Evolutionary conservation across 768 basidiomycete genomes (phyloP), one percentile per base, ranked within the genome.

Genomic region (Daedaleopsis nitida): DNA sequence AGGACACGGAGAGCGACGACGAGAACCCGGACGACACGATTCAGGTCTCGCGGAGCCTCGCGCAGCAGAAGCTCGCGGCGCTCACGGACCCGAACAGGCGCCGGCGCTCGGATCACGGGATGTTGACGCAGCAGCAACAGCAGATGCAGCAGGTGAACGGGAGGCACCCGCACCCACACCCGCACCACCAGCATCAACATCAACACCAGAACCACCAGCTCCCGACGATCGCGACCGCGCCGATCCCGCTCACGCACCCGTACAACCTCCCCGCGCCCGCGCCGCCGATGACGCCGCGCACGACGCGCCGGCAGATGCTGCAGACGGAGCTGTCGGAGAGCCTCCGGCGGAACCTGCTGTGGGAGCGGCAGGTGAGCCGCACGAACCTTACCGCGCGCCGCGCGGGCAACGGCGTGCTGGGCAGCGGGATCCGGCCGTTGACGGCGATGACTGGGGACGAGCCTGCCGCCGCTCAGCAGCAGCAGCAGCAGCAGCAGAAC

Each of bases 301-400:
- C 94, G 45, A 94, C 92, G 3, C 83, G 94, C 2, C 80, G 91
- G 52, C 81, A 84, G 65, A 96, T 96, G 91, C 79, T 96, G 49
- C 80, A 86, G 57, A 89, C 87, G 5, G 94, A 96, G 74, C 78
- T 96, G 70, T 88, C 89, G 35, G 94, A 96, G 74, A 89, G 87
- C 60, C 75, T 96, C 63, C 80, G 94, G 21, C 79, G 89, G 49
- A 91, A 94, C 66, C 71, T 95, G 58, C 74, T 95, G 6, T 93
- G 92, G 92, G 91, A 88, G 66, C 80, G 89, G 14, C 86, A 89
- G 64, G 82, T 88, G 64, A 84, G 84, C 70, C 78, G 77, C 62
- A 78, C 76, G 16, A 84, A 82, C 59, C 73, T 81, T 44, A 74
- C 78, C 9, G 70, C 74, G 38, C 67, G 75, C 49, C 48, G 72